Evolutionary conservation across 345 rosid species (phyloP).

Genomic region (Punica granatum): DNA sequence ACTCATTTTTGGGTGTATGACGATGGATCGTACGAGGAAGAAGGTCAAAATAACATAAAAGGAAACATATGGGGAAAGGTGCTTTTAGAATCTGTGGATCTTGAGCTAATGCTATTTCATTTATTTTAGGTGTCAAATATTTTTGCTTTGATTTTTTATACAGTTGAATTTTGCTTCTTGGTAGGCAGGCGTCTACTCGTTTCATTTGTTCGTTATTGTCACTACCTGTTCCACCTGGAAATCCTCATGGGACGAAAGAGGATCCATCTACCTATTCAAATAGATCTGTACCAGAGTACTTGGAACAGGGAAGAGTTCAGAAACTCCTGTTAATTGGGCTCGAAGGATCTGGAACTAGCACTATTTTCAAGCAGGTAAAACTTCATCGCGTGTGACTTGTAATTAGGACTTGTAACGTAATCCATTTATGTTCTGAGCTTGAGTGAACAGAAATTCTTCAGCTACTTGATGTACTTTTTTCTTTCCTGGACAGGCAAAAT

Average conservation of each 20-base stretch:
- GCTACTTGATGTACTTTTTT: background rate
- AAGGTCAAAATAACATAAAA: constrained; percentile 88
- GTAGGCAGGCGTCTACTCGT: constrained; percentile 59
- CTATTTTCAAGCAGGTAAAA: constrained; percentile 58
- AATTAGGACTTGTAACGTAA: background rate
- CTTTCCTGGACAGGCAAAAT: constrained; percentile 32
- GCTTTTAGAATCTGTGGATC: constrained; percentile 18
- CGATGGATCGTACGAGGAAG: constrained; percentile 90
- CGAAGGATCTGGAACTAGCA: constrained; percentile 58
- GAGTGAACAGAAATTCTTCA: background rate
- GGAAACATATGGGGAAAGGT: constrained; percentile 97
- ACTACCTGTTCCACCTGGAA: constrained; percentile 46
- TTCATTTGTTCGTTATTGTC: constrained; percentile 47
- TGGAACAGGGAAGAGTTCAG: constrained; percentile 47
- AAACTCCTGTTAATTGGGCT: constrained; percentile 48
- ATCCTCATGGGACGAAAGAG: constrained; percentile 32
- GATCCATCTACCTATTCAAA: constrained; percentile 30
- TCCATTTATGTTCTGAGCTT: background rate
- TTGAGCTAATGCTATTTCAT: background rate
- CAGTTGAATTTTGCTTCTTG: constrained; percentile 28
- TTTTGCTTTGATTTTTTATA: constrained; percentile 25
- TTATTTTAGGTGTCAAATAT: background rate
- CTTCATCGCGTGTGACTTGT: background rate
- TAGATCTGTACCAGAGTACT: constrained; percentile 36
- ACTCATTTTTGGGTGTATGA: constrained; percentile 94